A percentile compares a stretch with the other conserved stretches of the same genome.
phyloP scores from a whole-genome alignment of 768 basidiomycete genomes.

The Tephrocybe sp. region DNA sequence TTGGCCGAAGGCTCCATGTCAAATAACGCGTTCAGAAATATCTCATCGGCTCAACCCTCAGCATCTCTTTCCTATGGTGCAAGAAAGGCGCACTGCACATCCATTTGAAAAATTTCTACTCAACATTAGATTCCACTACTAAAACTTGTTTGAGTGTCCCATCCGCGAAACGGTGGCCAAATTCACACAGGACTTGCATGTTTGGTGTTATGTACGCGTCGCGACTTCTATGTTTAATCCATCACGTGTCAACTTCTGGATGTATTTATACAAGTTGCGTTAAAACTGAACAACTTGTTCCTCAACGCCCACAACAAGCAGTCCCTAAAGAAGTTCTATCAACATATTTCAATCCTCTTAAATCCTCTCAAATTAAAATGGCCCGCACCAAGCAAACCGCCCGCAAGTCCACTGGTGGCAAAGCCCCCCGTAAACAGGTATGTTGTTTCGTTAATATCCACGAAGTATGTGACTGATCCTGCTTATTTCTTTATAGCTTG shows the following conservation, averaged over 20 bases:
- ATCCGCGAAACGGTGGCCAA: too few species aligned
- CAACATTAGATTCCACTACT: too few species aligned
- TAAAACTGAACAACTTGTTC: slow-evolving; percentile 8
- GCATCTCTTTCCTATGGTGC: too few species aligned
- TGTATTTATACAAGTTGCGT: slow-evolving; percentile 10
- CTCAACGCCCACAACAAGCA: slow-evolving; percentile 8
- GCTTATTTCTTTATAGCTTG: slow-evolving; percentile 11
- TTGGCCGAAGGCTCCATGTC: background rate
- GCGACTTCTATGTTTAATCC: slow-evolving; percentile 8
- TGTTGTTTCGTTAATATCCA: background rate
- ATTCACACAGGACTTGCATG: background rate
- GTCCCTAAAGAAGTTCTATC: background rate
- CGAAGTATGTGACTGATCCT: background rate
- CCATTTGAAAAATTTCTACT: too few species aligned
- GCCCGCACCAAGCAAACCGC: slow-evolving; percentile 21
- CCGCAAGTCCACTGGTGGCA: slow-evolving; percentile 20
- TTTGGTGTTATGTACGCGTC: slow-evolving; percentile 10
- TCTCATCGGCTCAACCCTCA: background rate
- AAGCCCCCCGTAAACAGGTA: slow-evolving; percentile 21
- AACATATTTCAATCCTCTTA: background rate
- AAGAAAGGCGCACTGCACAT: too few species aligned
- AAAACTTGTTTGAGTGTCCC: too few species aligned
- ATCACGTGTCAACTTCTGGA: slow-evolving; percentile 13
- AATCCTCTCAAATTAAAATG: slow-evolving; percentile 10
- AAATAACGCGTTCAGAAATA: background rate